Evolutionary conservation across 371 early-diverging fungal species (phyloP), one percentile per base, ranked within the genome.

Genomic region (Capillidium rhysosporum): DNA sequence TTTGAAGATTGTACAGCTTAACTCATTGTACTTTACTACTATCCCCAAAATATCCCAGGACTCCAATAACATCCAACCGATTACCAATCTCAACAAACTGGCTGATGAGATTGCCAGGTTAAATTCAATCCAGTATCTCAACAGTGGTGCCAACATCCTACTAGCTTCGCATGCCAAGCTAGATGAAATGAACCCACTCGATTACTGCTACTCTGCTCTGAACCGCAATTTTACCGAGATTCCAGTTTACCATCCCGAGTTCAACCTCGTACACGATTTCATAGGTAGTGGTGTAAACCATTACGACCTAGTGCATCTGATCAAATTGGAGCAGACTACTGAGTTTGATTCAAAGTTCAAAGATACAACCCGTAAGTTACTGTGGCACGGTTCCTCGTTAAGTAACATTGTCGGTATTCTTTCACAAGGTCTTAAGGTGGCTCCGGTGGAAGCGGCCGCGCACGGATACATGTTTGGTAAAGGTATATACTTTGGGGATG

Each of bases 381-480:
- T 72, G 8, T 72, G 72, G 72, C 72, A 72, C 57, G 72, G 72
- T 1, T 72, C 72, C 16, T 57, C 62, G 23, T 45, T 64, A 10
- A 61, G 64, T 24, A 79, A 79, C 62, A 77, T 62, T 67, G 71
- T 67, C 12, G 78, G 80, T 47, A 77, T 77, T 56, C 57, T 77
- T 39, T 67, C 68, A 20, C 76, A 77, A 58, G 77, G 76, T 30
- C 66, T 77, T 20, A 64, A 75, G 29, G 64, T 63, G 30, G 80
- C 80, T 0, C 79, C 79, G 16, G 74, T 76, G 18, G 74, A 76
- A 57, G 82, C 77, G 0, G 77, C 78, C 0, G 70, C 62, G 14
- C 70, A 71, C 0, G 80, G 78, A 0, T 77, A 77, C 66, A 74
- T 75, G 78, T 81, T 81, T 59, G 82, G 79, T 34, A 81, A 81